A percentile compares a stretch with the other conserved stretches of the same genome.
phyloP scores from a whole-genome alignment of 495 filamentous ascomycete species.

The Neurospora africana region DNA sequence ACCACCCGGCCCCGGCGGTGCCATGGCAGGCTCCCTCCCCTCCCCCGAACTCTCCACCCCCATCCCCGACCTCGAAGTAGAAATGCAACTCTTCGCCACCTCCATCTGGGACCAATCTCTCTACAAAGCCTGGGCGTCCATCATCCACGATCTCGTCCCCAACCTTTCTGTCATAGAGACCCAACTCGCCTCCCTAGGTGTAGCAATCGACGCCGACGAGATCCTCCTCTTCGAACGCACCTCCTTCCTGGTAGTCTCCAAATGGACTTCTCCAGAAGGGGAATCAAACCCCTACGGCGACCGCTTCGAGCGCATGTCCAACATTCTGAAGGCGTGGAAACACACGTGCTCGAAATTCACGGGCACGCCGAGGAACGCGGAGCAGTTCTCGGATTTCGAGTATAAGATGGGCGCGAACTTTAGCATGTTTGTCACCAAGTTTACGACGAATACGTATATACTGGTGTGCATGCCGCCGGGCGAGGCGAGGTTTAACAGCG shows the following conservation, averaged over 20 bases:
- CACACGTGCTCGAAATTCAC: conserved; percentile 49
- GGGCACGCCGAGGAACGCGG: conserved; percentile 42
- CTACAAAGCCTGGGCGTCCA: conserved; percentile 96
- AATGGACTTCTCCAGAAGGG: conserved; percentile 63
- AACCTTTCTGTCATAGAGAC: conserved; percentile 84
- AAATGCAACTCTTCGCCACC: conserved; percentile 71
- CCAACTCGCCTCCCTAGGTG: conserved; percentile 66
- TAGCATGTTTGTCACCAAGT: conserved; percentile 81
- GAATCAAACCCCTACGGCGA: conserved; percentile 77
- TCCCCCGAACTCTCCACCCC: neutral
- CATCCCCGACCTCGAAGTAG: conserved; percentile 40
- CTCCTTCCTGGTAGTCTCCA: conserved; percentile 87
- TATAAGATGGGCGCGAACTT: conserved; percentile 52
- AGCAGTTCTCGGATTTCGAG: conserved; percentile 46
- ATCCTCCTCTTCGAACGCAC: conserved; percentile 92
- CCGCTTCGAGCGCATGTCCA: conserved; percentile 86
- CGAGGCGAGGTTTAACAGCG: conserved; percentile 78
- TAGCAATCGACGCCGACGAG: conserved; percentile 82
- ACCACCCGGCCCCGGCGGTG: neutral
- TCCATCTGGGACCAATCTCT: conserved; percentile 97
- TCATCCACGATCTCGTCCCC: conserved; percentile 91
- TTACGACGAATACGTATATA: conserved; percentile 95
- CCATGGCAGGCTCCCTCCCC: conserved; percentile 8
- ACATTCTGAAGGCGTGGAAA: conserved; percentile 97
- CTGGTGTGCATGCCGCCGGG: conserved; percentile 81